Evolutionary conservation across 345 rosid genomes (phyloP).

Genomic region (Rhodamnia argentea): DNA sequence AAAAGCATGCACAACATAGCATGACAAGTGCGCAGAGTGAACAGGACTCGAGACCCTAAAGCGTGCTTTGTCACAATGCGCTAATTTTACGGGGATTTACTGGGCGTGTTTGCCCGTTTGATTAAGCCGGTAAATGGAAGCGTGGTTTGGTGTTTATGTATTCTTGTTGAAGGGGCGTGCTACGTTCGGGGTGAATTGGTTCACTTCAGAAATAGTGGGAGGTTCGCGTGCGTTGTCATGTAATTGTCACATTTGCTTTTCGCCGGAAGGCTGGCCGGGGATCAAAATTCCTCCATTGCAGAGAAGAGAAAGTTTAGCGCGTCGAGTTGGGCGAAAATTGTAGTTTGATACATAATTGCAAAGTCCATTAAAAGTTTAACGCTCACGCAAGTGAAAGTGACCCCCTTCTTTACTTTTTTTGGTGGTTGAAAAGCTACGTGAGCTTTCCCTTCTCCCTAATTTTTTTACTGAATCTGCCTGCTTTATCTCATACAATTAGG

Average conservation of each 20-base stretch:
- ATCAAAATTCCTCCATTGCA: neutral
- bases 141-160: neutral
- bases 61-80: neutral
- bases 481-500: neutral
- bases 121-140: neutral
- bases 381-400: neutral
- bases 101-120: neutral
- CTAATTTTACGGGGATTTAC: neutral
- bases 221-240: neutral
- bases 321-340: neutral
- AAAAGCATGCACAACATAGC: neutral
- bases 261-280: fast-evolving
- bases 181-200: neutral
- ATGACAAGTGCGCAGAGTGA: neutral
- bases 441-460: neutral
- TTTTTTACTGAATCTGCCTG: neutral
- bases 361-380: neutral
- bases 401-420: neutral
- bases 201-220: neutral
- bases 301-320: neutral
- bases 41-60: neutral
- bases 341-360: neutral
- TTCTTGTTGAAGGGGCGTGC: neutral
- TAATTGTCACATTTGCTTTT: neutral
- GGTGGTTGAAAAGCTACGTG: neutral